These are phyloP conservation scores for Pythium brachiatum DNA, from an alignment of 352 stramenopile genomes.

Conservation along the genomic window DNA sequence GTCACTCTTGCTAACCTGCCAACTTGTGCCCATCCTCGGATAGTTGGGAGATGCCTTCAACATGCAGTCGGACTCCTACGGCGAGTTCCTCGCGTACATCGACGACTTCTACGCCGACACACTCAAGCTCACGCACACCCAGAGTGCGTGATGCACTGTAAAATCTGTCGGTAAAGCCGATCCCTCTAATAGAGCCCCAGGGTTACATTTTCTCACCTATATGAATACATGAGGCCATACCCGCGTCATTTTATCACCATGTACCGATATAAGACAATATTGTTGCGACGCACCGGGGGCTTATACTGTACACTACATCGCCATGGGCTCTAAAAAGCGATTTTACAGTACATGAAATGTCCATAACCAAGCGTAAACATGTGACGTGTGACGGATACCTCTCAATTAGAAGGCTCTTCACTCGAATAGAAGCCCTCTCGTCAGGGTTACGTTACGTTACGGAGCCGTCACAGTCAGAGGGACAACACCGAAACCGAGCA, in stretches of 20 bases:
- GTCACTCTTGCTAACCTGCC: too few relatives aligned
- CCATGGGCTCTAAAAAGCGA: too few relatives aligned
- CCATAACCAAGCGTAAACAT: neutral
- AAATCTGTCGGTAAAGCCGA: too few relatives aligned
- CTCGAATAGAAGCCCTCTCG: neutral
- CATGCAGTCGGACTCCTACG: conserved; percentile 36
- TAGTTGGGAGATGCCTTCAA: conserved; percentile 27
- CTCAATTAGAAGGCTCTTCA: neutral
- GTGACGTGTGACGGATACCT: neutral
- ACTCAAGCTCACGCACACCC: conserved; percentile 24
- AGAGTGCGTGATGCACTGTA: conserved; percentile 13
- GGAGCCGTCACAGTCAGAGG: neutral
- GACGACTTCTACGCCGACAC: conserved; percentile 61
- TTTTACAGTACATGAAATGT: too few relatives aligned
- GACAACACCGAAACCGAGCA: neutral
- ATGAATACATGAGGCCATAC: conserved; percentile 4
- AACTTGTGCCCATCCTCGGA: too few relatives aligned
- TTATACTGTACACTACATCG: too few relatives aligned
- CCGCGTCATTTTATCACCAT: too few relatives aligned
- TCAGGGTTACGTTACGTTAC: neutral
- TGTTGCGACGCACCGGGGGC: too few relatives aligned
- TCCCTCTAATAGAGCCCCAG: too few relatives aligned
- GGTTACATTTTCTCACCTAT: too few relatives aligned
- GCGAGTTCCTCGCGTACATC: conserved; percentile 65
- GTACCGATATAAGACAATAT: too few relatives aligned